A percentile compares a stretch with the other conserved stretches of the same genome.
phyloP scores from a whole-genome alignment of 805 yeast species.

The Metschnikowia cerradonensis region DNA sequence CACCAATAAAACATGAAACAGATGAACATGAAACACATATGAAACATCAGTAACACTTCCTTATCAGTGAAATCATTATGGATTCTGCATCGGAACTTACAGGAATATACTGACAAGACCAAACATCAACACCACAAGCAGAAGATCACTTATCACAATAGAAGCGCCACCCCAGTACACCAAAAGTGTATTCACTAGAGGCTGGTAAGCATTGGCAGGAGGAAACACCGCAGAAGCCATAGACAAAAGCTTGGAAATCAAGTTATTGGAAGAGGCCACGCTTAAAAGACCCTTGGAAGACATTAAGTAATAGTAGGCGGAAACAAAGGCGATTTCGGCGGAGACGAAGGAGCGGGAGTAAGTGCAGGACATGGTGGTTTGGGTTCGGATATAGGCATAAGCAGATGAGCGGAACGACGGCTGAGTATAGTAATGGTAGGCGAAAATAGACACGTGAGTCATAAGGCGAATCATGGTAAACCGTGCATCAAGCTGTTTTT shows the following conservation, averaged over 20 bases:
- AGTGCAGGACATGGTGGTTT: constrained; percentile 10
- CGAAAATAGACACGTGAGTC: constrained; percentile 27
- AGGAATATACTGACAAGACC: constrained; percentile 29
- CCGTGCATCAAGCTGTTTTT: constrained; percentile 28
- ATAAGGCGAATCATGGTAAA: constrained; percentile 30
- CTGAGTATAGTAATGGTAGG: constrained; percentile 29
- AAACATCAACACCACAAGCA: constrained; percentile 35
- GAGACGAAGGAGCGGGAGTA: constrained; percentile 30
- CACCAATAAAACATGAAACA: too few relatives aligned
- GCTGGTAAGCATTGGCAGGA: constrained; percentile 25
- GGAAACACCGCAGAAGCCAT: constrained; percentile 36
- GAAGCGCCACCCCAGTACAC: constrained; percentile 36
- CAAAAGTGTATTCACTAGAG: constrained; percentile 25
- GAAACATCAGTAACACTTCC: too few relatives aligned
- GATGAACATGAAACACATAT: too few relatives aligned
- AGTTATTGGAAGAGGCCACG: constrained; percentile 23
- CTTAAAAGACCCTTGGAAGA: constrained; percentile 22
- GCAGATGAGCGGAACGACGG: constrained; percentile 26
- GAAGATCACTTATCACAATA: constrained; percentile 35
- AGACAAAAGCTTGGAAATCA: constrained; percentile 26
- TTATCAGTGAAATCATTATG: too few relatives aligned
- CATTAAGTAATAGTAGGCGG: constrained; percentile 30
- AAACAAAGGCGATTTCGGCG: constrained; percentile 30
- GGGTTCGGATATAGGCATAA: constrained; percentile 23
- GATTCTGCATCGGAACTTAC: too few relatives aligned